phyloP scores from a whole-genome alignment of 164 flowering plant species.

The Nymphaea thermarum region DNA sequence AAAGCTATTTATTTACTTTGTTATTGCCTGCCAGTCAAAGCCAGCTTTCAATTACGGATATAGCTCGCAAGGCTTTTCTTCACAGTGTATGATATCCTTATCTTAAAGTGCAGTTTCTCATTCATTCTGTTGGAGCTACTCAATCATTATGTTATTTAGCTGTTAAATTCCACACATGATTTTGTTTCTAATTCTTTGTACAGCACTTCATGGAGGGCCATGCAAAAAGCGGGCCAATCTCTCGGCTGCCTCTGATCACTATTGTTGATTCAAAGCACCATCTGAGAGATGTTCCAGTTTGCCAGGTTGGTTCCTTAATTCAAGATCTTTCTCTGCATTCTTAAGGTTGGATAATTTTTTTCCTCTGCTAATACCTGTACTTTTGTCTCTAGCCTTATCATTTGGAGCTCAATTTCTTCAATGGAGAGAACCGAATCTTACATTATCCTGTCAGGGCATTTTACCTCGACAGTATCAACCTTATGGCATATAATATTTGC shows the following conservation, averaged over 20 bases:
- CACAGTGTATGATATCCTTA: slow-evolving; percentile 66
- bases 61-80: slow-evolving; percentile 92
- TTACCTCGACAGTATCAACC: slow-evolving; percentile 77
- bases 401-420: slow-evolving; percentile 96
- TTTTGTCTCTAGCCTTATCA: slow-evolving; percentile 73
- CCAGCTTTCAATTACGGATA: slow-evolving; percentile 26
- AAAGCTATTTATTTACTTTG: neutral
- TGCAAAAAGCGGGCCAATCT: slow-evolving; percentile 82
- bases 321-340: neutral
- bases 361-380: neutral
- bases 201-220: slow-evolving; percentile 99
- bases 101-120: neutral
- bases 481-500: slow-evolving; percentile 81
- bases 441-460: slow-evolving; percentile 95
- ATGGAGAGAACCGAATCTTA: slow-evolving; percentile 79
- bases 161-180: neutral
- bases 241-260: slow-evolving; percentile 82
- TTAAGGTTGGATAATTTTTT: neutral
- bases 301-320: slow-evolving; percentile 40
- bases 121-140: too few relatives aligned
- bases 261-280: slow-evolving; percentile 52
- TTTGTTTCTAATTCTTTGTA: slow-evolving; percentile 8
- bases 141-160: neutral
- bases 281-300: slow-evolving; percentile 75
- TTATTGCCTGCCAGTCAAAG: slow-evolving; percentile 42